Conservation (phyloP, 345 rosid species). For the Chamaenerion angustifolium region DNA sequence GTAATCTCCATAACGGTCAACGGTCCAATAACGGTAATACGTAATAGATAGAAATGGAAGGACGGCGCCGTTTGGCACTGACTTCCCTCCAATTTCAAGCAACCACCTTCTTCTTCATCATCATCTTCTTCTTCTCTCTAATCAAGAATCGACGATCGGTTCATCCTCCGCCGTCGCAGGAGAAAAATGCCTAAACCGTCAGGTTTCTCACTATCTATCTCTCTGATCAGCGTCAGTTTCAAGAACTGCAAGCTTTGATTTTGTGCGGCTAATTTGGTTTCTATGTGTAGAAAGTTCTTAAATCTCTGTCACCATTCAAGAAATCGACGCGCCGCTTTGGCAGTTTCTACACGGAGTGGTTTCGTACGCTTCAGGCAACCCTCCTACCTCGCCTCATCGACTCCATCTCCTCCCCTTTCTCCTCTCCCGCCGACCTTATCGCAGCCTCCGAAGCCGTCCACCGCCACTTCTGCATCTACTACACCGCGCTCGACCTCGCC, state of each 20-base stretch:
- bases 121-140: not conserved
- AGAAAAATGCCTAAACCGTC: conserved; percentile 7
- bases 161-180: not conserved
- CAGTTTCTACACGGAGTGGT: conserved; percentile 55
- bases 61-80: too few relatives aligned
- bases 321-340: conserved; percentile 39
- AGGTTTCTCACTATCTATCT: conserved; percentile 5
- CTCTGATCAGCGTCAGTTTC: not conserved
- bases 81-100: too few relatives aligned
- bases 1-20: too few relatives aligned
- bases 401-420: conserved; percentile 41
- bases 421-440: conserved; percentile 38
- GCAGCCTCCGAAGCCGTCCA: conserved; percentile 44
- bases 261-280: not conserved
- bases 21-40: too few relatives aligned
- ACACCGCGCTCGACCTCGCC: conserved; percentile 62
- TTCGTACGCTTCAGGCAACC: conserved; percentile 31
- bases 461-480: conserved; percentile 61
- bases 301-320: conserved; percentile 30
- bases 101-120: not conserved
- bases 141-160: not conserved
- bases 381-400: conserved; percentile 63
- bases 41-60: too few relatives aligned
- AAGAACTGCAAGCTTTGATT: too few relatives aligned
- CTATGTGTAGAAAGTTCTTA: not conserved